Base-by-base conservation (phyloP, 768 basidiomycete species). In the Scleroderma citrinum region DNA sequence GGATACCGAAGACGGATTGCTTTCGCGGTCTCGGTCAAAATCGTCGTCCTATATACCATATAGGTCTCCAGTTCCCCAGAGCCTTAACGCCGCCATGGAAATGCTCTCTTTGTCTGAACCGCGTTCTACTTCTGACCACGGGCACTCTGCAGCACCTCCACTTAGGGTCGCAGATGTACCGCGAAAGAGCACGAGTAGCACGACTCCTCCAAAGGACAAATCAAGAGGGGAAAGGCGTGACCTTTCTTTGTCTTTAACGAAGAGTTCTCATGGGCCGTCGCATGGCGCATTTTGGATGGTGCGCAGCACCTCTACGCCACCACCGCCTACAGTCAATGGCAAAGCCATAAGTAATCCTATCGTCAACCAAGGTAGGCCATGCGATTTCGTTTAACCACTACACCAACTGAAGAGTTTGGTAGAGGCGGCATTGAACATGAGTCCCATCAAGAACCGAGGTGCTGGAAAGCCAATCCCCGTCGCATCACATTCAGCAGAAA, bases 371-470 rank as follows among this genome's bases (percentile, higher is more conserved):
- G 80, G 88, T 87, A 52, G 50, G 76, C 64, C 3, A 44, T 41
- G 19, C 19, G 32, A 44, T 49, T 36, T 7, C 45, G 26, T 44
- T 41, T 26, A n/a, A 40, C 12, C 42, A 16, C 20, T 40, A 26
- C 21, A 19, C 16, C 20, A 30, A 36, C 20, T 20, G 20, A 34
- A 4, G 41, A 38, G 17, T 46, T 17, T 48, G 20, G 32, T 50
- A 70, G 89, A 80, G 62, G 85, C 85, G 14, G 85, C 83, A 1
- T 59, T 80, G 58, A 75, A 82, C 49, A 79, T 92, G 78, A 86
- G 81, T 55, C 88, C 89, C 31, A 77, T 89, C 20, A 84, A 83
- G 69, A 77, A 81, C 58, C 74, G 83, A 38, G 71, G 72, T 7
- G 69, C 71, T 7, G 79, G 80, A 19, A 74, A 76, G 55, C 87